Conservation (phyloP, 495 filamentous ascomycete species). For the Talaromyces liani region DNA sequence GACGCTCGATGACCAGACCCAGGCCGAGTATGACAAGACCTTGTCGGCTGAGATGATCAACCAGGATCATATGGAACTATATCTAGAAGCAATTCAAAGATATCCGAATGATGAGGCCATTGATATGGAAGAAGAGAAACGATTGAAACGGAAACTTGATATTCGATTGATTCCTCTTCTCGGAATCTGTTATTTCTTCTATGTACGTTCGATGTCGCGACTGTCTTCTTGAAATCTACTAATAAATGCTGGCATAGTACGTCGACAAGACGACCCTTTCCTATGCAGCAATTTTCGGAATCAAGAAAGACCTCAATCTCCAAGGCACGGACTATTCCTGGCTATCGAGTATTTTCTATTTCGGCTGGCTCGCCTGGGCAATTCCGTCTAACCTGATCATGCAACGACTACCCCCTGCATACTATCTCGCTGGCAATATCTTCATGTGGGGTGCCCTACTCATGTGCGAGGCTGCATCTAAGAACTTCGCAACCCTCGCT, state of each 20-base stretch:
- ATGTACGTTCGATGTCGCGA: not conserved
- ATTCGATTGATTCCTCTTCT: slow-evolving; percentile 3
- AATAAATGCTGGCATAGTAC: not conserved
- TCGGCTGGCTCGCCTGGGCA: slow-evolving; percentile 40
- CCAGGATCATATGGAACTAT: slow-evolving; percentile 3
- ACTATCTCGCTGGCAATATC: slow-evolving; percentile 20
- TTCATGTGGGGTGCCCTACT: slow-evolving; percentile 25
- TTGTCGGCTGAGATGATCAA: not conserved
- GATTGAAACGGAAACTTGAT: slow-evolving; percentile 2
- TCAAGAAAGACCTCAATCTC: slow-evolving; percentile 34
- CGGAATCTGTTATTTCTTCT: slow-evolving; percentile 8
- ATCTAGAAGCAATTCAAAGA: slow-evolving; percentile 3
- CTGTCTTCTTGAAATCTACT: not conserved
- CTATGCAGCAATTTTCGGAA: slow-evolving; percentile 48
- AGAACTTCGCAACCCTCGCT: slow-evolving; percentile 23
- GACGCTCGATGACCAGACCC: not conserved
- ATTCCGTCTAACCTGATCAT: slow-evolving; percentile 19
- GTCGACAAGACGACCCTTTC: slow-evolving; percentile 18
- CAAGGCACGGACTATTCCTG: slow-evolving; percentile 41
- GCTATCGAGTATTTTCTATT: slow-evolving; percentile 43
- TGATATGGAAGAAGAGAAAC: not conserved
- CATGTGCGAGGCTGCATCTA: slow-evolving; percentile 22
- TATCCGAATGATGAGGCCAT: slow-evolving; percentile 6
- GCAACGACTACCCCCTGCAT: slow-evolving; percentile 20
- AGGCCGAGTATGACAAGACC: not conserved